Percentiles rank a stretch among this genome's conserved stretches.
phyloP scores from a whole-genome alignment of 371 early-diverging fungal species.

The Rhizopus stolonifer region DNA sequence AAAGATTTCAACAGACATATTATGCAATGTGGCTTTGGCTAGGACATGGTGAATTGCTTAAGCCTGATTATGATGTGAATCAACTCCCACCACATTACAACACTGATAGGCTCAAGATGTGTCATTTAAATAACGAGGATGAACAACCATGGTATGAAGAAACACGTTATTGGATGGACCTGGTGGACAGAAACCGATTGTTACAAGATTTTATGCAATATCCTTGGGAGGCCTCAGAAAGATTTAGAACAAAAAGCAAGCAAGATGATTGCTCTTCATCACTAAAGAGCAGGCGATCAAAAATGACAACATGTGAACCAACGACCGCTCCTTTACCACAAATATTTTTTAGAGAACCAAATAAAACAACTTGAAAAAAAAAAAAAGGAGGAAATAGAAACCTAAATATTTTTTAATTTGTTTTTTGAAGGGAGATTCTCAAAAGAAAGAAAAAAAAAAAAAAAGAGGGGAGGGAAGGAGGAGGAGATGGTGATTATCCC shows the following conservation, averaged over 20 bases:
- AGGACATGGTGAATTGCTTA: slow-evolving; percentile 43
- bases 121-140: slow-evolving; percentile 24
- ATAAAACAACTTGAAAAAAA: not conserved
- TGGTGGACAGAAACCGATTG: slow-evolving; percentile 28
- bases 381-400: no score
- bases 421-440: no score
- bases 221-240: slow-evolving; percentile 38
- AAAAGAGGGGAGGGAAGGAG: no score
- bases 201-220: slow-evolving; percentile 23
- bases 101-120: slow-evolving; percentile 28
- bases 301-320: slow-evolving; percentile 12
- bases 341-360: slow-evolving; percentile 5
- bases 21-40: slow-evolving; percentile 70
- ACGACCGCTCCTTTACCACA: slow-evolving; percentile 14
- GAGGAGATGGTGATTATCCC: no score
- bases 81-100: slow-evolving; percentile 47
- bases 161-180: slow-evolving; percentile 44
- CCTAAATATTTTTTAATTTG: no score
- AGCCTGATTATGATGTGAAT: slow-evolving; percentile 25
- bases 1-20: slow-evolving; percentile 45
- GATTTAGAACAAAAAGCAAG: slow-evolving; percentile 18
- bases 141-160: slow-evolving; percentile 26
- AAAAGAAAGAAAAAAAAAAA: no score
- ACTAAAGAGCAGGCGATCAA: not conserved
- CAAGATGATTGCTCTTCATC: not conserved